A percentile compares a stretch with the other conserved stretches of the same genome.
These are phyloP conservation scores for Kingdonia uniflora DNA, from an alignment of 164 flowering plant species.

Conservation along the genomic window DNA sequence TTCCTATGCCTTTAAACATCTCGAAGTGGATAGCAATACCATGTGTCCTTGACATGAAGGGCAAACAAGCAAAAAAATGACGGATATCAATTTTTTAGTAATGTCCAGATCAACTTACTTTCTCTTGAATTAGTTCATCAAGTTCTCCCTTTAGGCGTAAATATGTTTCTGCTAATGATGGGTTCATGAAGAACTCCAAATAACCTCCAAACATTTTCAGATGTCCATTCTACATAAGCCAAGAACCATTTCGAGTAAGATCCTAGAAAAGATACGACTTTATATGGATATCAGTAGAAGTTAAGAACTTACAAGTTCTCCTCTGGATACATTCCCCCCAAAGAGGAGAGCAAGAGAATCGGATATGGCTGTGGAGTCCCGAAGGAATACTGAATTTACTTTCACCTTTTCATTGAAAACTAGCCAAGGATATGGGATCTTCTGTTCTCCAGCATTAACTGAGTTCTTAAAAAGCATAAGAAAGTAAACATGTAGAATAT, in stretches of 20 bases:
- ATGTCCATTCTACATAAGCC: constrained; percentile 68
- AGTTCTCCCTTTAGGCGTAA: constrained; percentile 50
- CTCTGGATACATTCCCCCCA: constrained; percentile 65
- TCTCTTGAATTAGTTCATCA: constrained; percentile 63
- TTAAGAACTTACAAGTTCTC: constrained; percentile 37
- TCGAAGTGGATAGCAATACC: too few relatives aligned
- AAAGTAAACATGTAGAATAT: neutral
- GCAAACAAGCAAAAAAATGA: neutral
- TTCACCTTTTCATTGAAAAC: constrained; percentile 94
- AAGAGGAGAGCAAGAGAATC: constrained; percentile 85
- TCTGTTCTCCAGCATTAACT: constrained; percentile 61
- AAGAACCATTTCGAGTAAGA: too few relatives aligned
- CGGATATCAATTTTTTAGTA: neutral
- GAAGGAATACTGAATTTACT: constrained; percentile 76
- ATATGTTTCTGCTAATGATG: constrained; percentile 51
- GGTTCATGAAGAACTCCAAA: constrained; percentile 84
- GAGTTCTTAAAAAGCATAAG: constrained; percentile 51
- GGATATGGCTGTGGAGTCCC: constrained; percentile 91
- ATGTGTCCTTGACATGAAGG: neutral
- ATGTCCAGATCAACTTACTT: constrained; percentile 36
- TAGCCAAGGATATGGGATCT: constrained; percentile 87
- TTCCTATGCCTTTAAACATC: too few relatives aligned
- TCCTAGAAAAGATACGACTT: too few relatives aligned
- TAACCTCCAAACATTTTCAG: constrained; percentile 87
- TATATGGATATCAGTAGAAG: neutral